phyloP scores from a whole-genome alignment of 345 rosid genomes.

The Eucalyptus rudis region DNA sequence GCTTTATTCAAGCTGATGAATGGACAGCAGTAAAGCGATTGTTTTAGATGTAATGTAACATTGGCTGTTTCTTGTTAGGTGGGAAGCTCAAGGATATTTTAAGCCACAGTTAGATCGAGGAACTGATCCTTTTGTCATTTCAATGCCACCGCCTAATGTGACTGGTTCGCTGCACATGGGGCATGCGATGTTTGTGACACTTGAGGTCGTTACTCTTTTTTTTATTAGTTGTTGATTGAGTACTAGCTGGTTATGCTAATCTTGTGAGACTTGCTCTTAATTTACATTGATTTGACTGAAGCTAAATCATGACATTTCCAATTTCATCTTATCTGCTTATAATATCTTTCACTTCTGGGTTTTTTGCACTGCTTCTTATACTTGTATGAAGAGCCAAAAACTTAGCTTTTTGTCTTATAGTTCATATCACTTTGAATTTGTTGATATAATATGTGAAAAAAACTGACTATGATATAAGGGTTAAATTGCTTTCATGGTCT shows the following conservation, averaged over 20 bases:
- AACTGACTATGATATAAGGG: neutral
- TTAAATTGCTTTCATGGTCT: neutral
- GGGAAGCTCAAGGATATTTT: constrained; percentile 95
- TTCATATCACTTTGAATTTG: too few relatives aligned
- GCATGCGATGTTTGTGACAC: constrained; percentile 97
- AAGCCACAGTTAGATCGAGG: constrained; percentile 61
- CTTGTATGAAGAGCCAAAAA: too few relatives aligned
- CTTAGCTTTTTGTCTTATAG: too few relatives aligned
- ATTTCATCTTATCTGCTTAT: neutral
- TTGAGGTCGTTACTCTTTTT: constrained; percentile 46
- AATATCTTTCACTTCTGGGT: neutral
- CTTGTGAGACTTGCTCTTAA: neutral
- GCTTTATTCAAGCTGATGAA: neutral
- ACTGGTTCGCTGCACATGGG: constrained; percentile 99
- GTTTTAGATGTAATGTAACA: neutral
- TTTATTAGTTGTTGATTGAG: neutral
- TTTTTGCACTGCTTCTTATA: too few relatives aligned
- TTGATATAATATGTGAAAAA: neutral
- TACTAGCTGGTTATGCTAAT: neutral
- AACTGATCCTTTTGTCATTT: constrained; percentile 71
- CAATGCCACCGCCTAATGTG: constrained; percentile 99
- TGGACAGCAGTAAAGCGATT: neutral
- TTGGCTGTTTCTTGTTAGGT: constrained; percentile 36
- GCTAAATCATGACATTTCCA: neutral
- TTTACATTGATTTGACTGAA: neutral